Base-by-base conservation (phyloP, 208 protist species). In the Acanthamoeba lenticulata region DNA sequence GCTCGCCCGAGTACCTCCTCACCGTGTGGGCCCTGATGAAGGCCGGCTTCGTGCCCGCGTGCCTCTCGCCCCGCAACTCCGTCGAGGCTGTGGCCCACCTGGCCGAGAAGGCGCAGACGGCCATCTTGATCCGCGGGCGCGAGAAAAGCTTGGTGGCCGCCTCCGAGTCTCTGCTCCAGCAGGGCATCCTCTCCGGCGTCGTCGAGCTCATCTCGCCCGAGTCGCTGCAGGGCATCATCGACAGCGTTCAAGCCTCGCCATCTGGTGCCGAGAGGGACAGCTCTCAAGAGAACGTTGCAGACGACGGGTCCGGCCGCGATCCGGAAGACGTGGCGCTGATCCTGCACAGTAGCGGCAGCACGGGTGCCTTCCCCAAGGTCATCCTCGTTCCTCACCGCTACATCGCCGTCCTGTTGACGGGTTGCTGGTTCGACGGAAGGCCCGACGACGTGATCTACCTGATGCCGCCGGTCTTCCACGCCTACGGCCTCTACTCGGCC, bases 271-370 rank as follows among this genome's bases (percentile, higher is more conserved):
- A 27, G 13, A 27, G 60, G 29, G 60, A 21, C n/a, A 69, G 29
- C 60, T 15, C 45, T 52, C 60, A 0, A 1, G 29, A n/a, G n/a
- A n/a, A n/a, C 13, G 5, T 34, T 4, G 29, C 27, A 27, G 60
- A 27, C 13, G 60, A 2, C n/a, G 57, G 57, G 11, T 19, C 6
- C 60, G 60, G 6, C 60, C 60, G 13, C 11, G 69, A 81, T 29
- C 17, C 13, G 9, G 36, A 81, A 4, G 40, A 29, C 7, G 13
- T 45, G 9, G 69, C 69, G 36, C 69, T 81, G 36, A 47, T 81
- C 9, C 69, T 81, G 27, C 69, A 81, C 69, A 81, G 69, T 32
- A 81, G 69, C 17, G 69, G 69, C 38, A 81, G 69, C 17, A 81
- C 69, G 34, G 69, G 69, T 47, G 1, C 38, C 3, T 81, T 81